Percentiles rank a stretch among this genome's conserved stretches.
These are phyloP conservation scores for Trypanosoma avium DNA, from an alignment of 208 protist species.

Conservation along the genomic window DNA sequence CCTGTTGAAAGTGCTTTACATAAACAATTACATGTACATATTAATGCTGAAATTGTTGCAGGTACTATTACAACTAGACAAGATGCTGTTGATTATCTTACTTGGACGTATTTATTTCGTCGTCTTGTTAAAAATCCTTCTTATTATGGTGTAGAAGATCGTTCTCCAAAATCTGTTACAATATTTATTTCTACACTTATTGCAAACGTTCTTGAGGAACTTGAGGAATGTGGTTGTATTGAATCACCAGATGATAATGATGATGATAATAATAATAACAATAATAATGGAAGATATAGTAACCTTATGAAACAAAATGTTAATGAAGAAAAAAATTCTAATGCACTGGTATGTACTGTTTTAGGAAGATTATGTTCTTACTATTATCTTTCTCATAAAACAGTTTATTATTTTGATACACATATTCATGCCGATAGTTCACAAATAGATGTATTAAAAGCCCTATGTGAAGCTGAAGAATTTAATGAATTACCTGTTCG, in stretches of 20 bases:
- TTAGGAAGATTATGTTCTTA: constrained; percentile 97
- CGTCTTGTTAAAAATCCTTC: constrained; percentile 97
- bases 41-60: constrained; percentile 98
- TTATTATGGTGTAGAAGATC: constrained; percentile 98
- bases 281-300: constrained; percentile 17
- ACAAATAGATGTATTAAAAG: constrained; percentile 73
- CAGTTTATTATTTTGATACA: constrained; percentile 90
- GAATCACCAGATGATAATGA: constrained; percentile 50
- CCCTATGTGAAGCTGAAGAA: constrained; percentile 94
- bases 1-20: constrained; percentile 98
- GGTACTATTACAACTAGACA: constrained; percentile 94
- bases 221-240: constrained; percentile 84
- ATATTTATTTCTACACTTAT: constrained; percentile 86
- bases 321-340: constrained; percentile 21
- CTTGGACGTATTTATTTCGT: constrained; percentile 99
- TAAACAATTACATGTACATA: constrained; percentile 95
- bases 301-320: constrained; percentile 35
- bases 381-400: constrained; percentile 98
- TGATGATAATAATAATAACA: constrained; percentile 43
- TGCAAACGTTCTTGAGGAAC: constrained; percentile 76
- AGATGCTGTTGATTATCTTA: constrained; percentile 98
- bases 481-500: constrained; percentile 97
- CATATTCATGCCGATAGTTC: constrained; percentile 57
- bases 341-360: constrained; percentile 83
- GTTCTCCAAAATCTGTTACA: constrained; percentile 80